Conservation (phyloP, 352 stramenopile genomes). For the Peronospora belbahrii region DNA sequence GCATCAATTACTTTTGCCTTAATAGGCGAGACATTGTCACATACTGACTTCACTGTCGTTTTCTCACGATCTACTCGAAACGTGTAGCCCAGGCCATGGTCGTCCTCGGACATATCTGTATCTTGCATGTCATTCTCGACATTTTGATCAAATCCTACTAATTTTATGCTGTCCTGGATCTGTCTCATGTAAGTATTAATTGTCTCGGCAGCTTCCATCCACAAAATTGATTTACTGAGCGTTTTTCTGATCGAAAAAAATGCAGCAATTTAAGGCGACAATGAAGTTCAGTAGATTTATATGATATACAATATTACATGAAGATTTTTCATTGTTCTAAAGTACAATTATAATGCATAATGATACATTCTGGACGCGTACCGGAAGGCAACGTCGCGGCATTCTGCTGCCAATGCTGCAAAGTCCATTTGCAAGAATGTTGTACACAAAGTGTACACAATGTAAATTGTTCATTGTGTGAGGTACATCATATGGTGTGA, state of each 20-base stretch:
- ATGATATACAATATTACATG: no score
- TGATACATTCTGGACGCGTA: conserved; percentile 5
- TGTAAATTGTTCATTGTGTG: neutral
- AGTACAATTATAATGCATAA: neutral
- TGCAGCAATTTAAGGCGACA: neutral
- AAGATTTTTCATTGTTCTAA: no score
- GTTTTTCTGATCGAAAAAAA: conserved; percentile 12
- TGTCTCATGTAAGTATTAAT: conserved; percentile 9
- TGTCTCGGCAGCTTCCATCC: conserved; percentile 12
- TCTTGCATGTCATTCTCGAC: conserved; percentile 12
- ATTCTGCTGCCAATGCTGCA: conserved; percentile 44
- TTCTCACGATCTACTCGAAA: conserved; percentile 39
- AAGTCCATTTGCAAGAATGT: conserved; percentile 31
- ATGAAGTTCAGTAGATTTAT: neutral
- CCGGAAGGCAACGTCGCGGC: conserved; percentile 43
- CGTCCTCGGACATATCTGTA: conserved; percentile 17
- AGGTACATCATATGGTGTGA: neutral
- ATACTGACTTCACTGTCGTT: conserved; percentile 18
- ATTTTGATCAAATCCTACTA: neutral
- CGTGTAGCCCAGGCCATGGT: conserved; percentile 70
- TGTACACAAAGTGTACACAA: neutral
- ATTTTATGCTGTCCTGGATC: conserved; percentile 1
- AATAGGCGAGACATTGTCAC: conserved; percentile 25
- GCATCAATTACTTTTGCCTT: conserved; percentile 24
- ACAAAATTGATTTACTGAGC: conserved; percentile 12